Conservation (phyloP, 1,139 yeast species). For the Magnusiomyces fungicola region DNA sequence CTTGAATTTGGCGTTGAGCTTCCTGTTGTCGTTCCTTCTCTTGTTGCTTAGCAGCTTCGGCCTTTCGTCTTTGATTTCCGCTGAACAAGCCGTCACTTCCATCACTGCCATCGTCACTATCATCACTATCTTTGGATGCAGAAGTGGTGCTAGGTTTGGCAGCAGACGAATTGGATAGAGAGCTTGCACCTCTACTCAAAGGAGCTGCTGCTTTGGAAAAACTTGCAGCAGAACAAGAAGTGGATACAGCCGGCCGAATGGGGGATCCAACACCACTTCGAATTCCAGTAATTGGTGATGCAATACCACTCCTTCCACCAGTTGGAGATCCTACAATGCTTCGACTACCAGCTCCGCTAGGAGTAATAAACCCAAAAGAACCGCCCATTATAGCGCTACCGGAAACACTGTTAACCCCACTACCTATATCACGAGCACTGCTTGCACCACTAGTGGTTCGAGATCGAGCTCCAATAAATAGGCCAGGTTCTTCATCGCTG, state of each 20-base stretch:
- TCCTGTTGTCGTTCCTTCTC: not conserved
- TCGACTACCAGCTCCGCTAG: not conserved
- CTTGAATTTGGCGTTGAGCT: not conserved
- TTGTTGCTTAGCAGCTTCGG: not conserved
- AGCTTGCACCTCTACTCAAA: not conserved
- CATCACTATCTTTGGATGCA: not conserved
- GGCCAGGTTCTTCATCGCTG: not conserved
- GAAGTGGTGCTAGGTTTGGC: not conserved
- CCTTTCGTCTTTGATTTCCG: not conserved
- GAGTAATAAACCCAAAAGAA: not conserved
- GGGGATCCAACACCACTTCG: not conserved
- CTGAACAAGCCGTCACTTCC: not conserved
- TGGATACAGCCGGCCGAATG: not conserved
- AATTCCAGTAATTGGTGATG: not conserved
- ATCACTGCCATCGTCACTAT: constrained; percentile 3
- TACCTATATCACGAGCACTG: not conserved
- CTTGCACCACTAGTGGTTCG: not conserved
- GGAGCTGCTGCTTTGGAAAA: not conserved
- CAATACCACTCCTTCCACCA: not conserved
- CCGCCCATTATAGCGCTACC: not conserved
- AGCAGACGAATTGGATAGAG: not conserved
- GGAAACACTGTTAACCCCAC: not conserved
- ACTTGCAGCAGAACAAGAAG: not conserved
- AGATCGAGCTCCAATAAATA: not conserved
- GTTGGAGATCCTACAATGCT: too few relatives aligned